phyloP scores from a whole-genome alignment of 2,329 filamentous ascomycete species.

The Penicillium sclerotiorum region DNA sequence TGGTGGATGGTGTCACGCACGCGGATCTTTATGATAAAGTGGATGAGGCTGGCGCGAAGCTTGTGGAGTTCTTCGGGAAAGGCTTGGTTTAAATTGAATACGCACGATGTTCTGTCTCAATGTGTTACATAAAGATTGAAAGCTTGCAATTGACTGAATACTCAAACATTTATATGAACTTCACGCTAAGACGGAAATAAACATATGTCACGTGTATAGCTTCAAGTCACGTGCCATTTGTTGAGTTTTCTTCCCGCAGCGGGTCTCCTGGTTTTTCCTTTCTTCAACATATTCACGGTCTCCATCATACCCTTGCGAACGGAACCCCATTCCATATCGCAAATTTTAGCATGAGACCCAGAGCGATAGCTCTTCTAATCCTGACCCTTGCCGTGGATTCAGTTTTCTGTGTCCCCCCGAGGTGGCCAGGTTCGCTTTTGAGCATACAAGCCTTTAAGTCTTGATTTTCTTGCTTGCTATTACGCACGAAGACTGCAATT shows the following conservation, averaged over 20 bases:
- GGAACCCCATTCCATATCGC: conserved; percentile 40
- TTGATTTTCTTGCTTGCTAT: too few relatives aligned
- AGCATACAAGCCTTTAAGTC: conserved; percentile 38
- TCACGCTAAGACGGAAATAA: too few relatives aligned
- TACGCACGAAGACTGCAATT: too few relatives aligned
- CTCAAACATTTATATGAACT: too few relatives aligned
- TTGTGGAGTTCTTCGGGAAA: conserved; percentile 18
- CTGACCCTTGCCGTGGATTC: conserved; percentile 34
- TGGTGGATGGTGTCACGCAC: conserved; percentile 32
- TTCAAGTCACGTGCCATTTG: not conserved
- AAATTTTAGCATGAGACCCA: conserved; percentile 49
- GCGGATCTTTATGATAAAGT: conserved; percentile 26
- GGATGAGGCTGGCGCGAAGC: conserved; percentile 20
- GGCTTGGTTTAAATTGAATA: not conserved
- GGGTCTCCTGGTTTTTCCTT: conserved; percentile 16
- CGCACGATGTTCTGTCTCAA: too few relatives aligned
- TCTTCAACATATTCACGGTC: conserved; percentile 41
- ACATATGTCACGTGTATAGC: not conserved
- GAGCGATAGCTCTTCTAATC: conserved; percentile 50
- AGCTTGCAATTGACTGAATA: too few relatives aligned
- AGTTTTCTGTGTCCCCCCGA: conserved; percentile 25
- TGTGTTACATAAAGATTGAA: too few relatives aligned
- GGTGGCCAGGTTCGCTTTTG: conserved; percentile 50
- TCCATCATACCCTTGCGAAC: conserved; percentile 51
- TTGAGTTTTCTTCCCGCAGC: conserved; percentile 16